phyloP scores from a whole-genome alignment of 495 filamentous ascomycete genomes.

The Xylona heveae region DNA sequence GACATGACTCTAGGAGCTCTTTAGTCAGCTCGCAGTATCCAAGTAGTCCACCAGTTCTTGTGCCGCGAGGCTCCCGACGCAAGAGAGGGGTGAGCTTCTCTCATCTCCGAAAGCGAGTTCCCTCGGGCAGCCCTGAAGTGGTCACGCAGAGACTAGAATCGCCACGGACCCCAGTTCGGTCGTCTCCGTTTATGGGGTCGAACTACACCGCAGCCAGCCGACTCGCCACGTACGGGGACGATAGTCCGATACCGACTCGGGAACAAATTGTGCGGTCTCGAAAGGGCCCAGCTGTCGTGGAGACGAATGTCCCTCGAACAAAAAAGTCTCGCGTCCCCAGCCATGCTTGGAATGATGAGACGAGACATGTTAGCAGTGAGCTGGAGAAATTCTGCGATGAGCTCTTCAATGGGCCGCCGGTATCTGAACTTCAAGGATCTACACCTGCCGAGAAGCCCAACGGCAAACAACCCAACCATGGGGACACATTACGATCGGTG shows the following conservation, averaged over 20 bases:
- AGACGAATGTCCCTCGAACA: constrained; percentile 10
- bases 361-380: constrained; percentile 42
- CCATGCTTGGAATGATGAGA: constrained; percentile 35
- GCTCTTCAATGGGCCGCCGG: constrained; percentile 49
- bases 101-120: no score
- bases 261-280: constrained; percentile 6
- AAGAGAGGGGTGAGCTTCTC: no score
- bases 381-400: constrained; percentile 52
- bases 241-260: neutral
- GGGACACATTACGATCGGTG: no score
- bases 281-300: constrained; percentile 9
- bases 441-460: neutral
- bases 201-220: neutral
- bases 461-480: no score
- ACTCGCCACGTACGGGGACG: neutral
- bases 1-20: constrained; percentile 21
- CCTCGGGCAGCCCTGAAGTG: no score
- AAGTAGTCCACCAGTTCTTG: constrained; percentile 21
- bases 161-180: no score
- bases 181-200: no score
- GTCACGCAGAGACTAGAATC: no score
- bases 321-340: constrained; percentile 22
- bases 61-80: no score
- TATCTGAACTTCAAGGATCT: neutral
- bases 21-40: constrained; percentile 32